These are phyloP conservation scores for Vanilla planifolia DNA, from an alignment of 106 monocot species.

Conservation along the genomic window DNA sequence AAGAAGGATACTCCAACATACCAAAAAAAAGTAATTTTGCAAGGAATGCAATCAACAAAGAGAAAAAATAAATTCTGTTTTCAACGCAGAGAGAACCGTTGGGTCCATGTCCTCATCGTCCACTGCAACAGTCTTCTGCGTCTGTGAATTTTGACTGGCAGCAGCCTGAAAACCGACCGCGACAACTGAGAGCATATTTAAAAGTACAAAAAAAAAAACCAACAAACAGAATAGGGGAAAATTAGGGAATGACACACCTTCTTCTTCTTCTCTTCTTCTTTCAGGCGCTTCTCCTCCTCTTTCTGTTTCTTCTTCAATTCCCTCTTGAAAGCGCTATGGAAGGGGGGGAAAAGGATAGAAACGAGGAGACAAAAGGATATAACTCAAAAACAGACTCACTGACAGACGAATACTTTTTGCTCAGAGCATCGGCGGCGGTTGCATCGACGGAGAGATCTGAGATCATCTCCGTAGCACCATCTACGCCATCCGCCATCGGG, in stretches of 20 bases:
- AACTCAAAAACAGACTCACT: not conserved
- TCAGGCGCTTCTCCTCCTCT: constrained; percentile 42
- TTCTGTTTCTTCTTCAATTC: constrained; percentile 50
- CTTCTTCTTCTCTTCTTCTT: constrained; percentile 51
- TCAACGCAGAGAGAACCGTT: constrained; percentile 24
- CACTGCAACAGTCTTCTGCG: constrained; percentile 28
- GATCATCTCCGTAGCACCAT: constrained; percentile 19
- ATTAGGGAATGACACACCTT: constrained; percentile 30
- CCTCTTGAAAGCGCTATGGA: constrained; percentile 43
- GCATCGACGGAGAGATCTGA: constrained; percentile 24
- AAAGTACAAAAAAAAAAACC: not conserved
- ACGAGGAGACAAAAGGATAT: not conserved
- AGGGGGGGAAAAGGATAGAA: not conserved
- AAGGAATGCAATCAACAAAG: not conserved
- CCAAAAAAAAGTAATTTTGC: too few species aligned
- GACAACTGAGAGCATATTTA: not conserved
- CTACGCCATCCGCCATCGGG: constrained; percentile 32
- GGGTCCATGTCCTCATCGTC: constrained; percentile 91
- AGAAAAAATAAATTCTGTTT: not conserved
- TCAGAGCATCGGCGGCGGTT: constrained; percentile 10
- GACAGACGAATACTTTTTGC: constrained; percentile 40
- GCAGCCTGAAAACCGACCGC: constrained; percentile 18
- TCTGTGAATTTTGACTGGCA: constrained; percentile 9
- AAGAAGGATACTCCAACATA: not conserved
- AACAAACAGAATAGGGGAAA: not conserved